phyloP scores from a whole-genome alignment of 2,329 filamentous ascomycete species.

The Tricladium varicosporioides region DNA sequence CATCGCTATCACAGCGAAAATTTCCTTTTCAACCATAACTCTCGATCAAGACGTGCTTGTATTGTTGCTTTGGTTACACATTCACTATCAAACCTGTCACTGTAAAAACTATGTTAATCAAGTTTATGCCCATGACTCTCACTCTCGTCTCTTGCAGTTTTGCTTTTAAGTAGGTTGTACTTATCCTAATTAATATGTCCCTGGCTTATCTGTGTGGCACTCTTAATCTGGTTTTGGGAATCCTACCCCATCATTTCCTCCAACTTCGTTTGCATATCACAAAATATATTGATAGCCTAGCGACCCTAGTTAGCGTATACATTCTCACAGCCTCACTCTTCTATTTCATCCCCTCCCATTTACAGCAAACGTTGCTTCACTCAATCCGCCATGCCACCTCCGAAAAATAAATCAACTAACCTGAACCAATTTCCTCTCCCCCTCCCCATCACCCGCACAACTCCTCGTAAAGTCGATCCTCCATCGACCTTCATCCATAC shows the following conservation, averaged over 20 bases:
- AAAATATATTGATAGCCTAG: conserved; percentile 57
- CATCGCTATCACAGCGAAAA: too few relatives aligned
- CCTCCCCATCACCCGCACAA: conserved; percentile 38
- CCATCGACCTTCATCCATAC: conserved; percentile 46
- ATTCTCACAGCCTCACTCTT: background rate
- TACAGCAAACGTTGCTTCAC: background rate
- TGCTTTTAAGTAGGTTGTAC: too few relatives aligned
- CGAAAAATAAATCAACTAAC: conserved; percentile 26
- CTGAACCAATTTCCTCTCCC: conserved; percentile 48
- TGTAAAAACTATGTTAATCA: too few relatives aligned
- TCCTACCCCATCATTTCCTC: conserved; percentile 36
- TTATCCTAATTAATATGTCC: too few relatives aligned
- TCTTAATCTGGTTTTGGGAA: too few relatives aligned
- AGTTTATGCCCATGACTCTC: too few relatives aligned
- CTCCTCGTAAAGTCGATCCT: conserved; percentile 50
- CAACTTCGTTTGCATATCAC: conserved; percentile 51
- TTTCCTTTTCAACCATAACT: too few relatives aligned
- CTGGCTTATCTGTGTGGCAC: too few relatives aligned
- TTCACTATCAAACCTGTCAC: too few relatives aligned
- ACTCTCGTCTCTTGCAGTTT: too few relatives aligned
- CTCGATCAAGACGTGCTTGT: too few relatives aligned
- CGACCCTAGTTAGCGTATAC: conserved; percentile 12
- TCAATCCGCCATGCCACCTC: background rate
- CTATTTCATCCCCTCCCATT: background rate
- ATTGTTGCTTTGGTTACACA: too few relatives aligned